Conservation (phyloP, 1,284 basidiomycete species). For the Chiua sp. region DNA sequence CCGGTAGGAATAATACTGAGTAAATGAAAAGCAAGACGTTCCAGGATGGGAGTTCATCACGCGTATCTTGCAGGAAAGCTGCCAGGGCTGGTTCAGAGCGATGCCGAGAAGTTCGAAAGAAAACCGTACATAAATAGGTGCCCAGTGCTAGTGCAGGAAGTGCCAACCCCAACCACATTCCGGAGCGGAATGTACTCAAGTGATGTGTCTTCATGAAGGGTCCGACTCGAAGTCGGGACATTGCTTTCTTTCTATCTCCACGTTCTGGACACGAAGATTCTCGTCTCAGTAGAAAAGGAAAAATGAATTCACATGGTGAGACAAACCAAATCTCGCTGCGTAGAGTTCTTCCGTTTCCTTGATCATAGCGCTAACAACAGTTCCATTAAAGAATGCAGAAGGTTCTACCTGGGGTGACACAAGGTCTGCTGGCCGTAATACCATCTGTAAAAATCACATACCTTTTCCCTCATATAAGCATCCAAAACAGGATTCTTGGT, state of each 20-base stretch:
- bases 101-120: not conserved
- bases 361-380: slow-evolving; percentile 69
- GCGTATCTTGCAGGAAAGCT: slow-evolving; percentile 68
- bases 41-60: slow-evolving; percentile 72
- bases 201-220: slow-evolving; percentile 73
- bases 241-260: slow-evolving; percentile 85
- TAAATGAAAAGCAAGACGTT: slow-evolving; percentile 81
- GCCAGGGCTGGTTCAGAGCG: slow-evolving; percentile 1
- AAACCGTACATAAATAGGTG: slow-evolving; percentile 65
- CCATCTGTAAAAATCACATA: slow-evolving; percentile 29
- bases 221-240: slow-evolving; percentile 69
- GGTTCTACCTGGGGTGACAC: slow-evolving; percentile 57
- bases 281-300: not conserved
- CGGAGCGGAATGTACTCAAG: slow-evolving; percentile 79
- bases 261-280: slow-evolving; percentile 53
- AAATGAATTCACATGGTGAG: not conserved
- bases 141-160: slow-evolving; percentile 77
- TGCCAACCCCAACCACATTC: slow-evolving; percentile 77
- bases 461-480: slow-evolving; percentile 78
- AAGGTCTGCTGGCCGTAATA: not conserved
- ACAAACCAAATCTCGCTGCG: slow-evolving; percentile 74
- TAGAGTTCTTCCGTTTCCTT: slow-evolving; percentile 78
- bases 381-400: slow-evolving; percentile 65
- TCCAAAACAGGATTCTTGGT: slow-evolving; percentile 72
- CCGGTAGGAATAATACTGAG: slow-evolving; percentile 74